Percentiles rank a stretch among this genome's conserved stretches.
phyloP scores from a whole-genome alignment of 768 basidiomycete species.

The Cystobasidiopsis lactophilus region DNA sequence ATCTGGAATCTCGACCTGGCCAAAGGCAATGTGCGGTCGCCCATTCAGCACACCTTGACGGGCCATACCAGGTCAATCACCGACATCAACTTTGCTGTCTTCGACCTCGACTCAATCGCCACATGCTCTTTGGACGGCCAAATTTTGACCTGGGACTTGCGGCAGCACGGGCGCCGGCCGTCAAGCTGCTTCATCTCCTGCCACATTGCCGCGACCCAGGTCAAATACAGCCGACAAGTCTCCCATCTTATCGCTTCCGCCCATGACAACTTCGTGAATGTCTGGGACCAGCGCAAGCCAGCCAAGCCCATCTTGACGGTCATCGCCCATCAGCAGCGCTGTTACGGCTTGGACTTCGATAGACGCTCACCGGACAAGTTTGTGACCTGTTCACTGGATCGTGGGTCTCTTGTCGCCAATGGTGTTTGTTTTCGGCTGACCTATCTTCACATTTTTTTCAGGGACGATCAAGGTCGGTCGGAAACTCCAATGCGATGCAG shows the following conservation, averaged over 20 bases:
- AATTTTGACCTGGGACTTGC: constrained; percentile 83
- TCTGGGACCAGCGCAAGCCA: constrained; percentile 86
- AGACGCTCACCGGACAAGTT: constrained; percentile 50
- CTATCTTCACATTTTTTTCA: not conserved
- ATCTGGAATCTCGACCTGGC: constrained; percentile 67
- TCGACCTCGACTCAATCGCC: constrained; percentile 29
- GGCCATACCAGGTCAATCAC: constrained; percentile 90
- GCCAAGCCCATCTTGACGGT: constrained; percentile 31
- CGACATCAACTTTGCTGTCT: constrained; percentile 57
- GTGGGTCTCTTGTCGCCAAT: constrained; percentile 24
- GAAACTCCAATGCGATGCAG: not conserved
- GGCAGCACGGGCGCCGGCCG: constrained; percentile 40
- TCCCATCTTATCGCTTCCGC: constrained; percentile 70
- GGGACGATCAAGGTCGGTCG: not conserved
- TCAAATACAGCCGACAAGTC: constrained; percentile 88
- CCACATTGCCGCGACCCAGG: constrained; percentile 57
- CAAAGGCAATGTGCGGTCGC: constrained; percentile 31
- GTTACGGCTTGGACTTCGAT: constrained; percentile 96
- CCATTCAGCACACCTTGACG: constrained; percentile 62
- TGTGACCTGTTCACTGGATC: constrained; percentile 85
- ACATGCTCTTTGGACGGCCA: constrained; percentile 87
- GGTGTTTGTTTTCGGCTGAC: not conserved
- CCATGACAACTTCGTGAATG: constrained; percentile 60
- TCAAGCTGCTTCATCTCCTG: constrained; percentile 38
- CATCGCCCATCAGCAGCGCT: constrained; percentile 65